These are phyloP conservation scores for Magnolia sinica DNA, from an alignment of 164 flowering plant genomes.

Conservation along the genomic window DNA sequence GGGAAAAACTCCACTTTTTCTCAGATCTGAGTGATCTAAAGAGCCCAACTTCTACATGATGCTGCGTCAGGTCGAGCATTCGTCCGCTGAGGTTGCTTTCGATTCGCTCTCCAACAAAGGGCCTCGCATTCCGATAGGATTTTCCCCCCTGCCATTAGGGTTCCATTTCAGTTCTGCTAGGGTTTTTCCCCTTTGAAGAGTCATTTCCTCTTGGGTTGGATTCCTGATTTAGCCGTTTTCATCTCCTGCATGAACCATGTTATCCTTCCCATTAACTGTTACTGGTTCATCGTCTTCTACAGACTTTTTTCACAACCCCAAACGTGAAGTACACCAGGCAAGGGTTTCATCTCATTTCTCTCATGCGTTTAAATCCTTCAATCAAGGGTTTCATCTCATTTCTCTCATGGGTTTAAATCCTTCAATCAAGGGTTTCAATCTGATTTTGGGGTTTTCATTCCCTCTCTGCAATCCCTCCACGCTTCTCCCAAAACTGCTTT, in stretches of 20 bases:
- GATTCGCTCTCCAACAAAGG: slow-evolving; percentile 70
- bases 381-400: background rate
- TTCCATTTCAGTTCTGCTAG: too few species aligned
- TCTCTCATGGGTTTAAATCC: background rate
- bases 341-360: too few species aligned
- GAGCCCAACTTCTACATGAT: slow-evolving; percentile 66
- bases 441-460: background rate
- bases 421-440: slow-evolving; percentile 9
- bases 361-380: too few species aligned
- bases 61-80: slow-evolving; percentile 91
- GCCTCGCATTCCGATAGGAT: slow-evolving; percentile 17
- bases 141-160: too few species aligned
- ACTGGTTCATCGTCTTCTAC: background rate
- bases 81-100: slow-evolving; percentile 93
- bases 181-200: too few species aligned
- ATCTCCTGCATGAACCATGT: too few species aligned
- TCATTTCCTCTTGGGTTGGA: too few species aligned
- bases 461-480: background rate
- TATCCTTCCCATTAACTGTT: too few species aligned
- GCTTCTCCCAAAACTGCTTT: background rate
- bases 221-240: too few species aligned
- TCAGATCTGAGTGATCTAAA: too few species aligned
- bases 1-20: too few species aligned
- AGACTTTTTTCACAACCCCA: too few species aligned
- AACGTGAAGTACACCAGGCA: background rate